Percentiles rank a stretch among this genome's conserved stretches.
Evolutionary conservation across 106 monocot species (phyloP).

Genomic region (Apostasia shenzhenica): DNA sequence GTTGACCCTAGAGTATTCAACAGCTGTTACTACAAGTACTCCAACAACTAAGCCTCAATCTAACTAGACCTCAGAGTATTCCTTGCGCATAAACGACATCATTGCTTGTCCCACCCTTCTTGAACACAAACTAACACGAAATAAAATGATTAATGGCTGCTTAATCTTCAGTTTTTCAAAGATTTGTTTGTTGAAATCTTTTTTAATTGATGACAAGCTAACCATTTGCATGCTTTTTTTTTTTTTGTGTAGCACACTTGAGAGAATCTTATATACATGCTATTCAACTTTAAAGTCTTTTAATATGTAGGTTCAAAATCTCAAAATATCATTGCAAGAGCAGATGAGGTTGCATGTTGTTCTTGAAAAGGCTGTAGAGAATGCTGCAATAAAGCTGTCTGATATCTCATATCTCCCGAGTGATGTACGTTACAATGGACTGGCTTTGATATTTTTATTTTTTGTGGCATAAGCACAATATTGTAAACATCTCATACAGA

Average conservation of each 20-base stretch:
- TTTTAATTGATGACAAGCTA: too few relatives aligned
- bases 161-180: background rate
- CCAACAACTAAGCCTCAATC: too few relatives aligned
- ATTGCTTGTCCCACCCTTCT: too few relatives aligned
- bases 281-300: background rate
- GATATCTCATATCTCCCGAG: conserved; percentile 49
- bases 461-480: background rate
- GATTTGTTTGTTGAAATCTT: background rate
- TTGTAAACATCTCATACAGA: background rate
- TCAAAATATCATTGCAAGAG: conserved; percentile 40
- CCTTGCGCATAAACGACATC: too few relatives aligned
- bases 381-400: conserved; percentile 34
- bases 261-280: too few relatives aligned
- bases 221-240: background rate
- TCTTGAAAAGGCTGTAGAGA: conserved; percentile 71
- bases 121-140: too few relatives aligned
- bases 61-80: too few relatives aligned
- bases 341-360: conserved; percentile 49
- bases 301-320: conserved; percentile 44
- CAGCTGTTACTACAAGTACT: too few relatives aligned
- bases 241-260: too few relatives aligned
- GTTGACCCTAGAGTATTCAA: too few relatives aligned
- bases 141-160: background rate
- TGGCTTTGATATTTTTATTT: background rate
- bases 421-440: conserved; percentile 23